Conservation (phyloP, 148 eudicot genomes). For the Vaccinium darrowii region DNA sequence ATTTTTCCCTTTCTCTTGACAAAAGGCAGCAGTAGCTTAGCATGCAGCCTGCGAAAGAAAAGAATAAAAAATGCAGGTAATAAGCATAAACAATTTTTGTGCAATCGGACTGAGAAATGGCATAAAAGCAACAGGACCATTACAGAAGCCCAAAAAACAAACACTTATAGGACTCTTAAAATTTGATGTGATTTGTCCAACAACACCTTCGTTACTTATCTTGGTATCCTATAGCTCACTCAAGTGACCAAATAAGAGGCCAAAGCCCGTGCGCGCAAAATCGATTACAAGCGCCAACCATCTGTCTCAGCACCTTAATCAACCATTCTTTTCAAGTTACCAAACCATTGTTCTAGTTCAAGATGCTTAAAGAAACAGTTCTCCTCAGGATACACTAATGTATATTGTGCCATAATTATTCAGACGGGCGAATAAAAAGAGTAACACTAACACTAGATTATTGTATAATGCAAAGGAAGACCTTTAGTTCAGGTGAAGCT, state of each 20-base stretch:
- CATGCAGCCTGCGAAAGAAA: constrained; percentile 65
- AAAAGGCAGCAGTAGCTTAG: constrained; percentile 72
- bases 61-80: not conserved
- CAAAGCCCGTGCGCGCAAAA: not conserved
- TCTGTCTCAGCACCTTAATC: not conserved
- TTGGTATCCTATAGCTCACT: not conserved
- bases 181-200: not conserved
- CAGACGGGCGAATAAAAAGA: not conserved
- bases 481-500: constrained; percentile 87
- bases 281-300: not conserved
- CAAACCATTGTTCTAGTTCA: not conserved
- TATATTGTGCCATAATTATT: not conserved
- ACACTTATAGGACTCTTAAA: not conserved
- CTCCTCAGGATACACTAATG: not conserved
- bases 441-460: not conserved
- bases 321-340: not conserved
- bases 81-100: not conserved
- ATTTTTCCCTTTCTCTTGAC: constrained; percentile 73
- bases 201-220: not conserved
- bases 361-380: constrained; percentile 5
- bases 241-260: not conserved
- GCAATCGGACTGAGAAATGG: not conserved
- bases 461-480: constrained; percentile 16
- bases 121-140: not conserved
- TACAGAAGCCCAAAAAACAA: not conserved